Percentiles rank a stretch among this genome's conserved stretches.
Evolutionary conservation across 805 yeast genomes (phyloP).

Genomic region (Candida nitratophila): DNA sequence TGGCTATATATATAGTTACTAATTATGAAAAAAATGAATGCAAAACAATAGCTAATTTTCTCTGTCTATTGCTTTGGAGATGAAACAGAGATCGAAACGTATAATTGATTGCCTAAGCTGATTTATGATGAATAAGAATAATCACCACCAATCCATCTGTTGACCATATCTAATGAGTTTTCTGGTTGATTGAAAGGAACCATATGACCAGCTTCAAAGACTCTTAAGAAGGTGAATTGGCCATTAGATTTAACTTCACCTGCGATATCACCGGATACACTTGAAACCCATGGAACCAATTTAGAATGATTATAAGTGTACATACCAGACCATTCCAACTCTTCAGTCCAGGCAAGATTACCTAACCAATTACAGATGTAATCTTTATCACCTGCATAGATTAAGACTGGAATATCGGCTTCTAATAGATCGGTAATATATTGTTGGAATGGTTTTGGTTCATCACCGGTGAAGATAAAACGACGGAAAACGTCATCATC

Average conservation of each 20-base stretch:
- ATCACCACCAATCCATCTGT: conserved; percentile 78
- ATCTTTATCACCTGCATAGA: conserved; percentile 95
- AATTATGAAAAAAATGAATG: too few relatives aligned
- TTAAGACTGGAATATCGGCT: conserved; percentile 67
- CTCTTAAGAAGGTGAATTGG: conserved; percentile 72
- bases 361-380: conserved; percentile 97
- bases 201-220: conserved; percentile 93
- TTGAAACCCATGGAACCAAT: conserved; percentile 20
- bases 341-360: conserved; percentile 78
- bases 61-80: too few relatives aligned
- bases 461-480: conserved; percentile 83
- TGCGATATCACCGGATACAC: conserved; percentile 20
- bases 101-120: too few relatives aligned
- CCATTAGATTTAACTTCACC: conserved; percentile 41
- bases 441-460: conserved; percentile 84
- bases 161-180: conserved; percentile 70
- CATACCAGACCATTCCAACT: conserved; percentile 39
- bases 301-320: conserved; percentile 11
- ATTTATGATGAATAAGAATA: conserved; percentile 19
- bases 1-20: too few relatives aligned
- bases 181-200: conserved; percentile 88
- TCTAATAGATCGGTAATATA: conserved; percentile 69
- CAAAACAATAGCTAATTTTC: too few relatives aligned
- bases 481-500: conserved; percentile 71
- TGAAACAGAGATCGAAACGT: too few relatives aligned